Evolutionary conservation across 2,329 filamentous ascomycete genomes (phyloP).

Genomic region (Exophiala viscosa): DNA sequence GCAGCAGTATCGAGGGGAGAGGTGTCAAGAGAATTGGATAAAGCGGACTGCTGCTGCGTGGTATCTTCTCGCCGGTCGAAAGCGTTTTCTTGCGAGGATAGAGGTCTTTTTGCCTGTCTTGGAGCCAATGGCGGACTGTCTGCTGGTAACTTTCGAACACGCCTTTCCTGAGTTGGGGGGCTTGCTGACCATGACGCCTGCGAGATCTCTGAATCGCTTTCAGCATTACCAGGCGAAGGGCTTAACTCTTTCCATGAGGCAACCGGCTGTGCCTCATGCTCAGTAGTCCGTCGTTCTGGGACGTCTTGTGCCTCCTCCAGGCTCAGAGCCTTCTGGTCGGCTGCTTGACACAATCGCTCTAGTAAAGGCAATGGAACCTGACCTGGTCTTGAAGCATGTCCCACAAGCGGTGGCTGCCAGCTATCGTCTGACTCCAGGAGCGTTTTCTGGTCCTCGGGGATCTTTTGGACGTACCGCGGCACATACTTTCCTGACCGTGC

Average conservation of each 20-base stretch:
- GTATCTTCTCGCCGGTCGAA: no score
- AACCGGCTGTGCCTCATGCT: slow-evolving; percentile 32
- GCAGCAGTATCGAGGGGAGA: no score
- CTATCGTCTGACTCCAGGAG: slow-evolving; percentile 22
- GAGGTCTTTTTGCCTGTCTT: background rate
- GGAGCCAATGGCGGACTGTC: slow-evolving; percentile 6
- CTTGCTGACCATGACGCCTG: slow-evolving; percentile 4
- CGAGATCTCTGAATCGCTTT: background rate
- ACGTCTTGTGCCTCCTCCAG: slow-evolving; percentile 18
- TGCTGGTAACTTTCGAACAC: slow-evolving; percentile 1
- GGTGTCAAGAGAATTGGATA: no score
- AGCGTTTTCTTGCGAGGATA: background rate
- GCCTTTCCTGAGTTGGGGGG: slow-evolving; percentile 12
- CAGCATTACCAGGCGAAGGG: slow-evolving; percentile 35
- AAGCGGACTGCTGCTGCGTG: no score
- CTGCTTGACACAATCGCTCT: slow-evolving; percentile 6
- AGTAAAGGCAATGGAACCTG: slow-evolving; percentile 15
- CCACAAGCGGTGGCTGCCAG: slow-evolving; percentile 29
- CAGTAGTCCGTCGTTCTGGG: slow-evolving; percentile 44
- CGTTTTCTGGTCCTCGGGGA: slow-evolving; percentile 17
- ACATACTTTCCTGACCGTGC: slow-evolving; percentile 6
- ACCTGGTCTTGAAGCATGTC: slow-evolving; percentile 15
- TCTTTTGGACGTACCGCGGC: slow-evolving; percentile 11
- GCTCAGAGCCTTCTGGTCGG: slow-evolving; percentile 9
- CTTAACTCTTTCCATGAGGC: slow-evolving; percentile 41